A percentile compares a stretch with the other conserved stretches of the same genome.
phyloP scores from a whole-genome alignment of 768 basidiomycete species.

The Hortiboletus campestris region DNA sequence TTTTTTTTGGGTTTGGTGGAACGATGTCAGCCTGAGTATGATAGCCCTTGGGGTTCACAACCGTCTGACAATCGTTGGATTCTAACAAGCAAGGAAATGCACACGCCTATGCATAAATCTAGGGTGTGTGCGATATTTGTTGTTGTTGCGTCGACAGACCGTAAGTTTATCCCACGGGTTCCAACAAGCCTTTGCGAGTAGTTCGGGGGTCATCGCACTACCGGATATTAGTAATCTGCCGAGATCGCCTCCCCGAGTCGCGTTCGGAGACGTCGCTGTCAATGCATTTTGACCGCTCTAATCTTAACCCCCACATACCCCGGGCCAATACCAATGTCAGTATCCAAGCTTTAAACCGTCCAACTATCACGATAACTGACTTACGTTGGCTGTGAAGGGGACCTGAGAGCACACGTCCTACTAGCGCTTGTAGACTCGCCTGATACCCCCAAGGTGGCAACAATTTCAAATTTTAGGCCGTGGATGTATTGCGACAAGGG shows the following conservation, averaged over 20 bases:
- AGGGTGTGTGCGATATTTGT: background rate
- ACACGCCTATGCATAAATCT: background rate
- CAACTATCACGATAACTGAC: background rate
- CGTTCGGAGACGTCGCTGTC: background rate
- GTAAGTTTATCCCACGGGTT: background rate
- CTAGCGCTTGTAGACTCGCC: too few relatives aligned
- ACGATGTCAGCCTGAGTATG: background rate
- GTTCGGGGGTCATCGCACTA: background rate
- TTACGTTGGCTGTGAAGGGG: background rate
- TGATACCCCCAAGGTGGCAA: background rate
- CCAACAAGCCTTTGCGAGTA: background rate
- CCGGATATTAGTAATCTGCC: background rate
- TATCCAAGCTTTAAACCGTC: background rate
- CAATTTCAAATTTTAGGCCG: background rate
- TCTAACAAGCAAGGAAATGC: background rate
- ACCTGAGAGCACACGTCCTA: background rate
- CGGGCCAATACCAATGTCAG: too few relatives aligned
- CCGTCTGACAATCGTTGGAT: background rate
- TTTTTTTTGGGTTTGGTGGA: too few relatives aligned
- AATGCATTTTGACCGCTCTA: background rate
- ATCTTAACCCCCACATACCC: background rate
- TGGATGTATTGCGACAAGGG: too few relatives aligned
- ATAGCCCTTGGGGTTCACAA: too few relatives aligned
- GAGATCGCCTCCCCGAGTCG: background rate
- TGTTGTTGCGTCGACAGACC: background rate